Base-by-base conservation (phyloP, 2,329 filamentous ascomycete genomes). In the Trichoderma breve region DNA sequence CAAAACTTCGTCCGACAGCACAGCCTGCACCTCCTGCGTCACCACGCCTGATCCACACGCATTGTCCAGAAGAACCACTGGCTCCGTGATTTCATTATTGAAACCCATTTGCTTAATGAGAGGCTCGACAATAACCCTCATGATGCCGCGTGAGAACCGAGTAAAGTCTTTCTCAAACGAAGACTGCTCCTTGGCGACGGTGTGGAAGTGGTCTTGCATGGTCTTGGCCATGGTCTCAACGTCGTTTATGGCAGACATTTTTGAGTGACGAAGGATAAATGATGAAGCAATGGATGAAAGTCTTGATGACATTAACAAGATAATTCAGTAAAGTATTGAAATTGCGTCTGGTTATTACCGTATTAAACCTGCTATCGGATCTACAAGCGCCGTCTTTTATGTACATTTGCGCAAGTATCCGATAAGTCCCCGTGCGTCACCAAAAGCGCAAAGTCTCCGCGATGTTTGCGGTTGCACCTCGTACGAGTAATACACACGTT, bases 41-140 rank as follows among this genome's bases (percentile, higher is more conserved):
- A 88, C 80, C 18, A 87, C 81, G 0, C 87, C 88, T 4, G 82
- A 81, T 0, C 87, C 87, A 70, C 87, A 89, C 7, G 85, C 87
- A 73, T 84, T 84, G 72, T 90, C 88, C 12, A 90, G 76, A 28
- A 89, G 74, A 3, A 65, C 62, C 62, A 86, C 78, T 0, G 83
- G 82, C 6, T 64, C 30, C 2, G 73, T 79, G 47, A 55, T 60
- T 0, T 28, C 67, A 4, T 72, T 30, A 0, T 66, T 68, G 5
- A 81, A 72, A 0, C 74, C 75, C 77, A 81, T 78, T 36, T 79
- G 79, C 1, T 55, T 9, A 0, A 78, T 28, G 0, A 81, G 67
- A 12, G 76, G 76, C 1, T 47, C 71, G 2, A 75, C 74, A 0
- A 81, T 39, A 1, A 58, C 28, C 1, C 70, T 63, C 69, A 78